Evolutionary conservation across 2,329 filamentous ascomycete species (phyloP).

Genomic region (Aspergillus texensis): DNA sequence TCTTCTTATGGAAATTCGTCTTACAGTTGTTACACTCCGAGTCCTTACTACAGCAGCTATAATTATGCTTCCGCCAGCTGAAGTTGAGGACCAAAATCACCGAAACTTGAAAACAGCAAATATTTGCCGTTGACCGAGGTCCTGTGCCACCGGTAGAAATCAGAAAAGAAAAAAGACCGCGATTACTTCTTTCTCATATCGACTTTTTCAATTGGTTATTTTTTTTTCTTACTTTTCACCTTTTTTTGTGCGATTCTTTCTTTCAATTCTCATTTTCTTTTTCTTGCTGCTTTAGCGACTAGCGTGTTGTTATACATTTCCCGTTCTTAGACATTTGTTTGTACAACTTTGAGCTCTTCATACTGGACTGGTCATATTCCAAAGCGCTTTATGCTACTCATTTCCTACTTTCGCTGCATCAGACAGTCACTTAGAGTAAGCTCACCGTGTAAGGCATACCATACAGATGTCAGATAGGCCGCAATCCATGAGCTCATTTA

Average conservation of each 20-base stretch:
- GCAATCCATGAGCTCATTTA: neutral
- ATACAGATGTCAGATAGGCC: neutral
- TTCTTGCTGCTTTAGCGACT: neutral
- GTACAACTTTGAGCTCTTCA: neutral
- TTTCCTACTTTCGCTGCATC: neutral
- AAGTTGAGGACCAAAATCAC: neutral
- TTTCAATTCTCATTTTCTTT: neutral
- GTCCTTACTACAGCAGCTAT: conserved; percentile 2
- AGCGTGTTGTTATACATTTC: neutral
- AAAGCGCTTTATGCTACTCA: neutral
- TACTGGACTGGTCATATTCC: neutral
- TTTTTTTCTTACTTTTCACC: neutral
- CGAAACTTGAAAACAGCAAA: neutral
- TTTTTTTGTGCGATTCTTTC: neutral
- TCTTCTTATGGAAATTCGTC: conserved; percentile 1
- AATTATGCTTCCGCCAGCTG: conserved; percentile 17
- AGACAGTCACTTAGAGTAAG: neutral
- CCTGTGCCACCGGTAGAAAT: neutral
- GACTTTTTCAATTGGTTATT: neutral
- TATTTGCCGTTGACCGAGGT: neutral
- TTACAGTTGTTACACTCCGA: conserved; percentile 3
- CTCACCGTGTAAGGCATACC: neutral
- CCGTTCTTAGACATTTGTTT: neutral
- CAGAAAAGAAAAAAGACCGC: neutral
- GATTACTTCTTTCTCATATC: neutral